A percentile compares a stretch with the other conserved stretches of the same genome.
phyloP scores from a whole-genome alignment of 352 stramenopile genomes.

The Globisporangium spinosum region DNA sequence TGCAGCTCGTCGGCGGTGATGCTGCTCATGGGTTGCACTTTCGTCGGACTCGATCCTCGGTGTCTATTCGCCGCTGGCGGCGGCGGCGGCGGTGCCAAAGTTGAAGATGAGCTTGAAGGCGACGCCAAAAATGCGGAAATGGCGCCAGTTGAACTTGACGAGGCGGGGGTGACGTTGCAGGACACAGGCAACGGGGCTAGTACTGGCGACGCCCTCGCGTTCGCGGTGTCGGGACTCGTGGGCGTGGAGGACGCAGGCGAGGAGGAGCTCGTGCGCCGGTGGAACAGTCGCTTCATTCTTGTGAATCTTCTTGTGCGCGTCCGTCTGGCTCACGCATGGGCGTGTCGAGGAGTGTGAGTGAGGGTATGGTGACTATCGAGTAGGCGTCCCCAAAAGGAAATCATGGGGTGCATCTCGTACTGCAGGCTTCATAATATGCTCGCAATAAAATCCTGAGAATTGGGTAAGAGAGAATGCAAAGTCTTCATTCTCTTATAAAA shows the following conservation, averaged over 20 bases:
- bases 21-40: constrained; percentile 5
- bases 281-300: constrained; percentile 58
- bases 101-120: not conserved
- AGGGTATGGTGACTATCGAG: not conserved
- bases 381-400: not conserved
- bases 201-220: not conserved
- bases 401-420: not conserved
- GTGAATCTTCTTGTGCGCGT: not conserved
- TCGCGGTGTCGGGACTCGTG: not conserved
- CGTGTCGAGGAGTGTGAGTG: not conserved
- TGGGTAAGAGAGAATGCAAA: not conserved
- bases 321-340: not conserved
- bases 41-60: constrained; percentile 10
- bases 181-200: not conserved
- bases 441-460: not conserved
- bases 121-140: constrained; percentile 3
- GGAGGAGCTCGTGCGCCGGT: constrained; percentile 27
- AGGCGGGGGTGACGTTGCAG: not conserved
- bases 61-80: not conserved
- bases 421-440: not conserved
- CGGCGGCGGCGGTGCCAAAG: not conserved
- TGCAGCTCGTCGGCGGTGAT: constrained; percentile 20
- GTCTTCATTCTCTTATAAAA: too few species aligned
- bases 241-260: constrained; percentile 15
- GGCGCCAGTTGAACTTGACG: constrained; percentile 10